Evolutionary conservation across 495 filamentous ascomycete species (phyloP).

Genomic region (Penicillium atrosanguineum): DNA sequence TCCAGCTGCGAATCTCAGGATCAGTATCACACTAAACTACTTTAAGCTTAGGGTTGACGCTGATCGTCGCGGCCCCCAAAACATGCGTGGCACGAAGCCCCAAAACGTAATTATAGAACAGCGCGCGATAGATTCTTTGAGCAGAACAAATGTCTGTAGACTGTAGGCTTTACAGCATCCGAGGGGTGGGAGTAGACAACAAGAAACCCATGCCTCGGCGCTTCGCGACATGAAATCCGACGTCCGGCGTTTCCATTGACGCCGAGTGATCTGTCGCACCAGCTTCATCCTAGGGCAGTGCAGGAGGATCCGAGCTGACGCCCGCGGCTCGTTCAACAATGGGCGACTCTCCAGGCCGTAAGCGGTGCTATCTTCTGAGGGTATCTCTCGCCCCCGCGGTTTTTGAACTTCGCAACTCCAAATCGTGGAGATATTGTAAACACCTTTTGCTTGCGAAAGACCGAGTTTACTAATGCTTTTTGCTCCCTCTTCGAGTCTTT

Average conservation of each 20-base stretch:
- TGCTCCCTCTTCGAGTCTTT: background rate
- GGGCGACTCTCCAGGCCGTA: background rate
- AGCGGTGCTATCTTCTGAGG: background rate
- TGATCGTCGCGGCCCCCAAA: constrained; percentile 10
- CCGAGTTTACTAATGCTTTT: no score
- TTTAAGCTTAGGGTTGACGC: constrained; percentile 1
- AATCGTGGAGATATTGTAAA: no score
- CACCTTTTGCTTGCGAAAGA: no score
- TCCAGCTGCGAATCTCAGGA: no score
- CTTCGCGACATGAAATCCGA: background rate
- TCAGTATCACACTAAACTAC: no score
- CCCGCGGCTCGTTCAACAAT: background rate
- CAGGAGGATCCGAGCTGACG: background rate
- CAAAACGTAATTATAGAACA: constrained; percentile 13
- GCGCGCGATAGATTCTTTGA: background rate
- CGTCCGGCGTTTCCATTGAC: background rate
- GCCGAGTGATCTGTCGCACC: background rate
- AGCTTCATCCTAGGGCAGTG: background rate
- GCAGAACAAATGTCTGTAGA: background rate
- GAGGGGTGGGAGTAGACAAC: background rate
- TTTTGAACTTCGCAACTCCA: background rate
- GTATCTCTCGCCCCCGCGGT: background rate
- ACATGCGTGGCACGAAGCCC: constrained; percentile 9
- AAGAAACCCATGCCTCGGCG: background rate
- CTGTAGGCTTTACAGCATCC: background rate